phyloP scores from a whole-genome alignment of 306 rosid genomes.

The Pachyrhizus erosus region DNA sequence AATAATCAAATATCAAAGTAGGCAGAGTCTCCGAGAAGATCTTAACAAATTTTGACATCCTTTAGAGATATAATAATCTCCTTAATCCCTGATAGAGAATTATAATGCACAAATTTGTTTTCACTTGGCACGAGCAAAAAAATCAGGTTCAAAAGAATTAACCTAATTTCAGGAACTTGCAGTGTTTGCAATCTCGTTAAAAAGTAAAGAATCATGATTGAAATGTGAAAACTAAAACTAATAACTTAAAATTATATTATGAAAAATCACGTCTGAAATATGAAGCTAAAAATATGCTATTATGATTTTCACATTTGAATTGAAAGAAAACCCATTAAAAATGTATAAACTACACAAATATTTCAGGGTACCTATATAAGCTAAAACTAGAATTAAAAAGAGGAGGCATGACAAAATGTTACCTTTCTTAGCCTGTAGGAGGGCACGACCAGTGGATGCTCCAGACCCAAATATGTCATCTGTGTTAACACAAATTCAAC shows the following conservation, averaged over 20 bases:
- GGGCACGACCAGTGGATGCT: slow-evolving; percentile 63
- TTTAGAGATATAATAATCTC: neutral
- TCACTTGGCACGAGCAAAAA: neutral
- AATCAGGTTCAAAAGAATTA: neutral
- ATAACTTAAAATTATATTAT: no score
- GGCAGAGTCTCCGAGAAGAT: no score
- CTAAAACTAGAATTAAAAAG: neutral
- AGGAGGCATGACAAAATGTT: neutral
- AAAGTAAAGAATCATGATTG: no score
- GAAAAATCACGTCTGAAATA: no score
- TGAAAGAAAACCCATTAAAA: neutral
- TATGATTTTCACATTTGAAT: neutral
- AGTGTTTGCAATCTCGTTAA: no score
- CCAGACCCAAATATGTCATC: slow-evolving; percentile 58
- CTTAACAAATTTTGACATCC: no score
- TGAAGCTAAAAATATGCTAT: no score
- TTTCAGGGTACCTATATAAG: no score
- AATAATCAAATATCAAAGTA: no score
- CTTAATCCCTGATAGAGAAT: neutral
- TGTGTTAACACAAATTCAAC: slow-evolving; percentile 35
- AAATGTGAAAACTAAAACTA: no score
- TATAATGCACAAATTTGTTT: neutral
- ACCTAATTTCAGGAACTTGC: neutral
- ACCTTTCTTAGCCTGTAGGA: slow-evolving; percentile 81
- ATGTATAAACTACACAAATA: neutral